Evolutionary conservation across 2,329 filamentous ascomycete genomes (phyloP).

Genomic region (Simplicillium sp.): DNA sequence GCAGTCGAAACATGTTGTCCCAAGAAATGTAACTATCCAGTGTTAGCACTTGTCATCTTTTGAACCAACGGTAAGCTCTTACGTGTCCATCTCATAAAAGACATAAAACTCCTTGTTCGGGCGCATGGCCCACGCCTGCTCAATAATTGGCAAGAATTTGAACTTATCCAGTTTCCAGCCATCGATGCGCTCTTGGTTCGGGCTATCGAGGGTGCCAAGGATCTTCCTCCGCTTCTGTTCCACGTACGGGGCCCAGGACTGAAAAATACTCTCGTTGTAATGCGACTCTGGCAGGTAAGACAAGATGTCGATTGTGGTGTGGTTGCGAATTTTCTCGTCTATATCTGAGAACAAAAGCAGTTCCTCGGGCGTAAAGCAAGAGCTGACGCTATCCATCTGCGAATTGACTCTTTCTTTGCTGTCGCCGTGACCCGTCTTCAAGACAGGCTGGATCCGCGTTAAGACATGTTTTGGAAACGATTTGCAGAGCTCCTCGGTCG

Average conservation of each 20-base stretch:
- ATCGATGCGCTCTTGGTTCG: conserved; percentile 20
- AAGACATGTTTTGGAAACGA: conserved; percentile 16
- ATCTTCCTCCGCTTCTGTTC: conserved; percentile 24
- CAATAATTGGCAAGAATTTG: conserved; percentile 48
- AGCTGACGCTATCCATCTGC: conserved; percentile 4
- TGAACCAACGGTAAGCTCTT: conserved; percentile 13
- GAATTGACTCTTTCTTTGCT: conserved; percentile 23
- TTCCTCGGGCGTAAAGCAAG: conserved; percentile 12
- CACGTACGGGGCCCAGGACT: conserved; percentile 21
- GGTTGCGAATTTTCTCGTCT: conserved; percentile 32
- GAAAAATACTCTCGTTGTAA: conserved; percentile 21
- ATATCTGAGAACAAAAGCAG: conserved; percentile 43
- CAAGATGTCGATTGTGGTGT: conserved; percentile 34
- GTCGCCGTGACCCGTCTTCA: conserved; percentile 40
- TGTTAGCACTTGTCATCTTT: background rate
- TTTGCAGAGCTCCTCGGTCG: conserved; percentile 13
- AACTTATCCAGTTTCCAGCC: conserved; percentile 47
- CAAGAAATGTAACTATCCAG: conserved; percentile 8
- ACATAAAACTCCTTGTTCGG: conserved; percentile 44
- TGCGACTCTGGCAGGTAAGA: conserved; percentile 31
- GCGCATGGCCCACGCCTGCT: conserved; percentile 35
- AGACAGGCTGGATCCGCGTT: conserved; percentile 21
- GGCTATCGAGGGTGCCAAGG: conserved; percentile 20
- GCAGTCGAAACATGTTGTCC: conserved; percentile 9
- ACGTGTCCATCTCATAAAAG: conserved; percentile 48